Evolutionary conservation across 1,284 basidiomycete species (phyloP).

Genomic region (Trichosporon coremiiforme): DNA sequence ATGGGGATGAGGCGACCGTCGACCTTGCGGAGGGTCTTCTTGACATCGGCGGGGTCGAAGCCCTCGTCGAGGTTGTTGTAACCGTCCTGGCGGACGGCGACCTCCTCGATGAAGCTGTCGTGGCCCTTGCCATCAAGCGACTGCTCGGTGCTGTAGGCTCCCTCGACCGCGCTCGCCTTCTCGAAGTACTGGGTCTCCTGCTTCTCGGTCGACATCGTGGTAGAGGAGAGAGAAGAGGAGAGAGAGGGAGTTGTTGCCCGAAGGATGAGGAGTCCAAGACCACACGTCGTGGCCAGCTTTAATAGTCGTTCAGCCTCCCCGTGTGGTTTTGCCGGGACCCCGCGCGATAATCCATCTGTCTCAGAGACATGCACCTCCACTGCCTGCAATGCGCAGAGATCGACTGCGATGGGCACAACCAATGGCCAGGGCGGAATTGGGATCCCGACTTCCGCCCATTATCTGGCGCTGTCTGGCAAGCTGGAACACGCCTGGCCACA

Average conservation of each 20-base stretch:
- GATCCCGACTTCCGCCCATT: slow-evolving; percentile 7
- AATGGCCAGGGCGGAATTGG: slow-evolving; percentile 4
- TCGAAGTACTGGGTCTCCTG: slow-evolving; percentile 9
- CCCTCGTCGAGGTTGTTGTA: slow-evolving; percentile 29
- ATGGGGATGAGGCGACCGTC: slow-evolving; percentile 28
- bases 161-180: slow-evolving; percentile 10
- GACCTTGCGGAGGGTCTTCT: slow-evolving; percentile 22
- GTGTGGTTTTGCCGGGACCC: not conserved
- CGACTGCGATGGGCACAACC: not conserved
- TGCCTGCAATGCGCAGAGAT: not conserved
- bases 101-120: slow-evolving; percentile 15
- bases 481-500: not conserved
- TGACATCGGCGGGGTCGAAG: slow-evolving; percentile 23
- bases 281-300: not conserved
- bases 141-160: not conserved
- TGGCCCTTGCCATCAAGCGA: slow-evolving; percentile 10
- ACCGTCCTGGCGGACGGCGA: not conserved
- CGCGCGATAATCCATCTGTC: not conserved
- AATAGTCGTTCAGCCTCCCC: not conserved
- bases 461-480: not conserved
- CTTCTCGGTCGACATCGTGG: slow-evolving; percentile 3
- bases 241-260: not conserved
- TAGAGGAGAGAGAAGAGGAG: not conserved
- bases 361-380: not conserved
- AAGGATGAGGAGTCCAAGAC: not conserved